phyloP scores from a whole-genome alignment of 164 flowering plant genomes.

The Chimonanthus praecox region DNA sequence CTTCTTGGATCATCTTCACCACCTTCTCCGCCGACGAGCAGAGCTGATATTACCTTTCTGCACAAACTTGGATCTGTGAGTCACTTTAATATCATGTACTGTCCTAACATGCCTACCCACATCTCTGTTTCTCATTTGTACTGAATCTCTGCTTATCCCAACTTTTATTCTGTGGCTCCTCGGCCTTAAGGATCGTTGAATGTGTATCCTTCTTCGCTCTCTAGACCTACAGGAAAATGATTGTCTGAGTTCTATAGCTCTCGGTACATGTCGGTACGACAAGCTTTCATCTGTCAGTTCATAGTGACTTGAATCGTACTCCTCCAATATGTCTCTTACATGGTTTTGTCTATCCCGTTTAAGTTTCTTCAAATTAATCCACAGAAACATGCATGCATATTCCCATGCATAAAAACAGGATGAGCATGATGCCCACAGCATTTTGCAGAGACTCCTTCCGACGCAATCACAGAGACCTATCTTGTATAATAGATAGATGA shows the following conservation, averaged over 20 bases:
- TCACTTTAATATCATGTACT: constrained; percentile 27
- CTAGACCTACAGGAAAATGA: constrained; percentile 14
- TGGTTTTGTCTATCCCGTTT: constrained; percentile 12
- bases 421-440: constrained; percentile 30
- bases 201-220: constrained; percentile 21
- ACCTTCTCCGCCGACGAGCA: constrained; percentile 1
- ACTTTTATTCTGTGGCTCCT: constrained; percentile 28
- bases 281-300: constrained; percentile 12
- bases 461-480: constrained; percentile 39
- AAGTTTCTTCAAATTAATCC: constrained; percentile 18
- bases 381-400: constrained; percentile 34
- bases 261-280: constrained; percentile 2
- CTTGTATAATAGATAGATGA: constrained; percentile 45
- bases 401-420: constrained; percentile 30
- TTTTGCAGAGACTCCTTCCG: constrained; percentile 26
- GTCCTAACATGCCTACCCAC: constrained; percentile 8
- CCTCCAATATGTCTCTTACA: constrained; percentile 18
- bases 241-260: constrained; percentile 9
- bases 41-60: constrained; percentile 19
- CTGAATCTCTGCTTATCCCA: constrained; percentile 21
- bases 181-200: constrained; percentile 39
- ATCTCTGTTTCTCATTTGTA: constrained; percentile 5
- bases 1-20: constrained; percentile 3
- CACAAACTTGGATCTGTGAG: constrained; percentile 29
- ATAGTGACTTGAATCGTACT: constrained; percentile 5